phyloP scores from a whole-genome alignment of 352 stramenopile genomes.

The Phytophthora sp. region DNA sequence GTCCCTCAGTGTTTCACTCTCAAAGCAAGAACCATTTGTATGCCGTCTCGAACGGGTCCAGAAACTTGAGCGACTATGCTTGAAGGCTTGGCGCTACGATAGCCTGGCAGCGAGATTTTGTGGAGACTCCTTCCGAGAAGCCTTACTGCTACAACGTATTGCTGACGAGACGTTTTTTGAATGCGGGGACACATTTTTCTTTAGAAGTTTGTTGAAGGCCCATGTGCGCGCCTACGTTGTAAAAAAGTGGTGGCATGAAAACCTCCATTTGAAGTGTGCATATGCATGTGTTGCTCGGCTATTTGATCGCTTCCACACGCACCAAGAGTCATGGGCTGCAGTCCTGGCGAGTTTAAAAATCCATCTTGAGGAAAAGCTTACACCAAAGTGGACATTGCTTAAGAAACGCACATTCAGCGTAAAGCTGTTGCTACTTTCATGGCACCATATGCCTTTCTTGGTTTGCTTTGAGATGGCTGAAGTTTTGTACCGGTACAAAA shows the following conservation, averaged over 20 bases:
- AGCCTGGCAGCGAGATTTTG: constrained; percentile 43
- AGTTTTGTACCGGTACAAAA: constrained; percentile 53
- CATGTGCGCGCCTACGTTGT: constrained; percentile 55
- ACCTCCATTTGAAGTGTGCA: constrained; percentile 43
- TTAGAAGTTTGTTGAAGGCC: constrained; percentile 50
- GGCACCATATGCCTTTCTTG: constrained; percentile 63
- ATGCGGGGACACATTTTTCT: constrained; percentile 61
- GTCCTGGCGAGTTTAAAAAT: constrained; percentile 4
- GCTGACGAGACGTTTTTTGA: constrained; percentile 46
- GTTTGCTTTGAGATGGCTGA: constrained; percentile 72
- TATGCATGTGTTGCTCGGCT: constrained; percentile 32
- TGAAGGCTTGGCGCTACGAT: constrained; percentile 61
- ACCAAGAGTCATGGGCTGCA: constrained; percentile 15
- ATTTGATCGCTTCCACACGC: constrained; percentile 43
- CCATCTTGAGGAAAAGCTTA: constrained; percentile 9
- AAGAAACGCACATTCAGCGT: constrained; percentile 21
- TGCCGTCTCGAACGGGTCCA: constrained; percentile 44
- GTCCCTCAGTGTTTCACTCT: constrained; percentile 34
- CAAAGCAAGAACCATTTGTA: constrained; percentile 45
- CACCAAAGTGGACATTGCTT: background rate
- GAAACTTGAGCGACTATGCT: constrained; percentile 71
- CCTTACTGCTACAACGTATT: constrained; percentile 63
- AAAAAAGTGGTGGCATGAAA: constrained; percentile 31
- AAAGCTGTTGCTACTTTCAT: constrained; percentile 52
- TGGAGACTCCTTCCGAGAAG: constrained; percentile 56